Evolutionary conservation across 106 monocot genomes (phyloP), one percentile per base, ranked within the genome.

Genomic region (Ottelia alismoides): DNA sequence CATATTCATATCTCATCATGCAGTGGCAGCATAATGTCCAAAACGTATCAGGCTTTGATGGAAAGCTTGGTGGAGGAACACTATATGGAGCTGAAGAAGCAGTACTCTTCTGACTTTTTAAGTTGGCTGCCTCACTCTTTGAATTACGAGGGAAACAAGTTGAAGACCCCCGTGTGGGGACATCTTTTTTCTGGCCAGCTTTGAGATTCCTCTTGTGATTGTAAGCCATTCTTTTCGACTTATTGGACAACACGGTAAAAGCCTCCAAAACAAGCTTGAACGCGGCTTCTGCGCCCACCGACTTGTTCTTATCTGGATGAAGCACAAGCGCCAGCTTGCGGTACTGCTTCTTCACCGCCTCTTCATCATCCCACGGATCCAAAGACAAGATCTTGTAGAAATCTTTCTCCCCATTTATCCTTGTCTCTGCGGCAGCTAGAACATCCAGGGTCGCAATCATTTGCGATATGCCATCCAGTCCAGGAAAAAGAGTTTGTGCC

Each of bases 281-380:
- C 29, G 92, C 86, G 31, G 70, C 65, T 67, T 92, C 86, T 55
- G 86, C 85, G 26, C 92, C 86, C 11, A 82, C 20, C 2, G 75
- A 76, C 49, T 81, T 85, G 70, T 92, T 92, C 58, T 92, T 92
- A 65, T 92, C 92, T 52, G 92, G 92, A 45, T 92, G 92, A 25
- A 92, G 71, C 56, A 65, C 61, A 28, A 79, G 74, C 31, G 79
- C 87, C 27, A 85, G 58, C 49, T 72, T 82, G 49, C 76, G 73
- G 68, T 92, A 92, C 48, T 77, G 79, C 22, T 79, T 92, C 61
- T 80, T 92, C 48, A 87, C 43, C 5, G 64, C 49, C 18, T 87
- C 87, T 3, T 87, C 92, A 61, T 92, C 86, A 6, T 79, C 76
- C 21, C 60, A 74, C 18, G 74, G 28, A 58, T 56, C 44, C 2